phyloP scores from a whole-genome alignment of 345 rosid species.

The Xanthoceras sorbifolium region DNA sequence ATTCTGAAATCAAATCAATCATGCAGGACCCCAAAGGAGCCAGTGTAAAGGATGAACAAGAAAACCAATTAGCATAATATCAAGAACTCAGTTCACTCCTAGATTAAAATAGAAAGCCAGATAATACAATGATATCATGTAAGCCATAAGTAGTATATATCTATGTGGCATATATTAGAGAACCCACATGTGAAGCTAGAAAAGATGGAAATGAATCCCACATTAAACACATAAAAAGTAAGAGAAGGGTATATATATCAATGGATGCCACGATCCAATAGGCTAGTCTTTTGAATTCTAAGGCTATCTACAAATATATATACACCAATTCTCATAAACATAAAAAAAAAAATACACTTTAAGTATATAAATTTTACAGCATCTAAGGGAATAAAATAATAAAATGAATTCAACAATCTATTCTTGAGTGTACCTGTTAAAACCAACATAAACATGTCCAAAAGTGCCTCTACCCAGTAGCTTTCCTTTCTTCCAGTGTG shows the following conservation, averaged over 20 bases:
- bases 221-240: too few relatives aligned
- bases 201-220: too few relatives aligned
- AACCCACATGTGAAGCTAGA: too few relatives aligned
- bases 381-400: neutral
- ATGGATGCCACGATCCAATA: too few relatives aligned
- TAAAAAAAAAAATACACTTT: too few relatives aligned
- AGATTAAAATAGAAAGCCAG: neutral
- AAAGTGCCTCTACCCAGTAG: constrained; percentile 81
- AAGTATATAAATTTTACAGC: too few relatives aligned
- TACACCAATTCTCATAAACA: too few relatives aligned
- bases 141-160: neutral
- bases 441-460: constrained; percentile 77
- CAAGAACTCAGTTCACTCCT: neutral
- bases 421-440: constrained; percentile 55
- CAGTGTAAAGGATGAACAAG: constrained; percentile 6
- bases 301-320: too few relatives aligned
- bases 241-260: too few relatives aligned
- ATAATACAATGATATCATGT: neutral
- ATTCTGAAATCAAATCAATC: neutral
- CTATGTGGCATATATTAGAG: neutral
- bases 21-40: neutral
- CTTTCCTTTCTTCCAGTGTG: constrained; percentile 78
- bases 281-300: too few relatives aligned
- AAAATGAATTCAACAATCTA: neutral
- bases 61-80: constrained; percentile 14